Conservation (phyloP, 768 basidiomycete species). For the Agrocybe chaxingu region DNA sequence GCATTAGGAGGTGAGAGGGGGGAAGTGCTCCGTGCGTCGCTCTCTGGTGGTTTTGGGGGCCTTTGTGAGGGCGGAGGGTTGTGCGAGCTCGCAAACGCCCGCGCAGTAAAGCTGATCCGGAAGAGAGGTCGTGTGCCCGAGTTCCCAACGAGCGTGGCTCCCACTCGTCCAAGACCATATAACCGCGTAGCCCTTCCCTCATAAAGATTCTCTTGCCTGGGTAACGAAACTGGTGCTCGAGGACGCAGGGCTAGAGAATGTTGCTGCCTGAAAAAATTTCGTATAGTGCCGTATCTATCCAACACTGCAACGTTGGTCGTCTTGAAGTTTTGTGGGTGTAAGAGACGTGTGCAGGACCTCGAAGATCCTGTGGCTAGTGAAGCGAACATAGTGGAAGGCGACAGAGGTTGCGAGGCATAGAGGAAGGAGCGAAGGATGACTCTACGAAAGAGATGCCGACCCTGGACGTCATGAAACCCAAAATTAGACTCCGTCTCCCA, state of each 20-base stretch:
- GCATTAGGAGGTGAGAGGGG: not conserved
- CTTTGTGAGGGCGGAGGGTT: slow-evolving; percentile 8
- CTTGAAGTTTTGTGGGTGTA: slow-evolving; percentile 1
- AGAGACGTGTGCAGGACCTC: no score
- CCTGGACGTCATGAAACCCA: no score
- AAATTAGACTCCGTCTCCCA: no score
- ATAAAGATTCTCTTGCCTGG: not conserved
- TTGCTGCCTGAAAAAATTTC: slow-evolving; percentile 51
- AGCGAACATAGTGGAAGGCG: not conserved
- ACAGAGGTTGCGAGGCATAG: not conserved
- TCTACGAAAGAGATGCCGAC: no score
- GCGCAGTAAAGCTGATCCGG: not conserved
- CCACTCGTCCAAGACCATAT: not conserved
- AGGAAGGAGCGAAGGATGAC: no score
- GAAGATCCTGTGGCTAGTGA: no score
- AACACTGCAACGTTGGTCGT: slow-evolving; percentile 17
- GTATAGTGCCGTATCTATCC: slow-evolving; percentile 59
- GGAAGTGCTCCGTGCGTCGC: not conserved
- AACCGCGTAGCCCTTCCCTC: not conserved
- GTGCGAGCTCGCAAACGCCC: slow-evolving; percentile 5
- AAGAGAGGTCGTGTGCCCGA: slow-evolving; percentile 5
- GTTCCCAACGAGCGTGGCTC: not conserved
- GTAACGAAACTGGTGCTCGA: slow-evolving; percentile 1
- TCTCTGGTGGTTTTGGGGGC: slow-evolving; percentile 12
- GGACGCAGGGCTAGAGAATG: slow-evolving; percentile 18